Conservation (phyloP, 805 yeast genomes). For the Metschnikowia cerradonensis region DNA sequence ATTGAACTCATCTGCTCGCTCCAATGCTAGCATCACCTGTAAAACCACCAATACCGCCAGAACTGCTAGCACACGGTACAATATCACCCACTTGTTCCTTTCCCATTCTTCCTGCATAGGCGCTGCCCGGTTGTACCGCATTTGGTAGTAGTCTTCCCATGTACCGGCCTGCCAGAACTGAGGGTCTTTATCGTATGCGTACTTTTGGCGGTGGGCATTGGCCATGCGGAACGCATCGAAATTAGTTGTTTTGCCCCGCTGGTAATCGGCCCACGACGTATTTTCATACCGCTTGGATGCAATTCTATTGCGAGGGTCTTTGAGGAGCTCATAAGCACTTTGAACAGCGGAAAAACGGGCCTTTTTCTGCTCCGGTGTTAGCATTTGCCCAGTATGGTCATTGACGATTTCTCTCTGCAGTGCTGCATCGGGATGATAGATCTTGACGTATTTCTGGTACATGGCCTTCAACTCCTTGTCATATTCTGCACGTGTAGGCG, state of each 20-base stretch:
- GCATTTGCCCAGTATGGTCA: constrained; percentile 23
- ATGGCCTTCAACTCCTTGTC: constrained; percentile 40
- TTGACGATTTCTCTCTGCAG: constrained; percentile 22
- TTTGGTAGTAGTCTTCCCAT: constrained; percentile 58
- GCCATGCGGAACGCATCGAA: constrained; percentile 37
- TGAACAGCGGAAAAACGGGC: constrained; percentile 30
- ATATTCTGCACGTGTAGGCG: constrained; percentile 42
- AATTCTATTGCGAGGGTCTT: constrained; percentile 49
- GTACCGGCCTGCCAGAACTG: constrained; percentile 59
- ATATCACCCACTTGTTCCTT: constrained; percentile 42
- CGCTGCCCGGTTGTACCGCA: constrained; percentile 34
- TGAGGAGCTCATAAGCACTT: constrained; percentile 39
- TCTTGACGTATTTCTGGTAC: constrained; percentile 49
- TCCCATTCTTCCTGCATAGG: constrained; percentile 40
- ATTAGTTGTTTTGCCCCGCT: constrained; percentile 20
- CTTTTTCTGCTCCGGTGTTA: constrained; percentile 32
- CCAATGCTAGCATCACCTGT: constrained; percentile 38
- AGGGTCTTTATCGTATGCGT: constrained; percentile 32
- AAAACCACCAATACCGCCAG: constrained; percentile 36
- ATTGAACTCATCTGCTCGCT: constrained; percentile 31
- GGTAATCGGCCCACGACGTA: constrained; percentile 28
- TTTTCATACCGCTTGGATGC: constrained; percentile 26
- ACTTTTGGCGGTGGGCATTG: constrained; percentile 33
- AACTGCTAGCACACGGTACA: constrained; percentile 37
- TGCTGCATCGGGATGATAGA: constrained; percentile 77